A percentile compares a stretch with the other conserved stretches of the same genome.
These are phyloP conservation scores for Exophiala calicioides DNA, from an alignment of 2,329 filamentous ascomycete species.

Conservation along the genomic window DNA sequence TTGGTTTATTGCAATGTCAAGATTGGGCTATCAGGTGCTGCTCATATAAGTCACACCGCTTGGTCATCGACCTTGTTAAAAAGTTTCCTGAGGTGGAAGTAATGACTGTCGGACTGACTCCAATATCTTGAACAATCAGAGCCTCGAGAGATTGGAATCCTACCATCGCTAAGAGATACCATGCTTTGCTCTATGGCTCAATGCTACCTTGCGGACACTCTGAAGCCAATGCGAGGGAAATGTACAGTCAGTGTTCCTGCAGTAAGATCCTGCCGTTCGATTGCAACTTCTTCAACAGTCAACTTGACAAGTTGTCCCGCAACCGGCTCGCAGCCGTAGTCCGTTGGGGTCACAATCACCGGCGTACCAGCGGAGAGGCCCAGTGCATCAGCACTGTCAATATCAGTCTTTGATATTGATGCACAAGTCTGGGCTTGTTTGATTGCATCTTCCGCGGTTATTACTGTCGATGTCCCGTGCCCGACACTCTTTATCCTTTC, in stretches of 20 bases:
- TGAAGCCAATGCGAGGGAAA: background rate
- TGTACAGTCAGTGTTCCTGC: slow-evolving; percentile 1
- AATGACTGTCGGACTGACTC: too few relatives aligned
- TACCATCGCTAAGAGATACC: too few relatives aligned
- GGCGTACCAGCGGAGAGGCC: background rate
- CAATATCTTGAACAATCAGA: too few relatives aligned
- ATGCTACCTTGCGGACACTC: background rate
- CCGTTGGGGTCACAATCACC: slow-evolving; percentile 1
- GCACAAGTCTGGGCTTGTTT: background rate
- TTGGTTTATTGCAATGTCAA: too few relatives aligned
- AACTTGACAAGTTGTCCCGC: slow-evolving; percentile 1
- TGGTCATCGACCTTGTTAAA: too few relatives aligned
- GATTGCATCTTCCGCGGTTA: slow-evolving; percentile 1
- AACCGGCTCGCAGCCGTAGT: background rate
- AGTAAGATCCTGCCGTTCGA: background rate
- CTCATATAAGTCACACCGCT: too few relatives aligned
- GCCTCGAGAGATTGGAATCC: too few relatives aligned
- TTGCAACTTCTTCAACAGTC: background rate
- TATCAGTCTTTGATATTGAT: background rate
- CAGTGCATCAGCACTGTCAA: background rate
- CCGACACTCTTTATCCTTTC: background rate
- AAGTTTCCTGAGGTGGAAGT: too few relatives aligned
- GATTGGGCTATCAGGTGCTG: too few relatives aligned
- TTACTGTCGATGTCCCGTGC: background rate
- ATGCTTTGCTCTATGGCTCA: background rate